Evolutionary conservation across 306 rosid species (phyloP), one percentile per base, ranked within the genome.

Genomic region (Rosa rugosa): DNA sequence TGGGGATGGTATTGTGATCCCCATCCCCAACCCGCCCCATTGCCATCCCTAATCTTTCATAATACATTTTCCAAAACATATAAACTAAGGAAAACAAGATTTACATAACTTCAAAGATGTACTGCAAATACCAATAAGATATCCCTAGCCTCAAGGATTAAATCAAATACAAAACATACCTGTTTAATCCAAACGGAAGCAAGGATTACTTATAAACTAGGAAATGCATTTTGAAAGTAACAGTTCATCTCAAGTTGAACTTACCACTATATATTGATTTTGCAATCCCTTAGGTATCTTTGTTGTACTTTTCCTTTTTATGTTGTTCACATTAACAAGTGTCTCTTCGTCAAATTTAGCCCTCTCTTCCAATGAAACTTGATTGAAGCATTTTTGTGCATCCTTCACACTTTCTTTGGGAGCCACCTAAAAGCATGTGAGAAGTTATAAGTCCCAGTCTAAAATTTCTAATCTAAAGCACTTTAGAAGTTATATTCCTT

Each of bases 321-420:
- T 82, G 81, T 84, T 93, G 82, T 91, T 93, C 49, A 93, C 92
- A 79, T 91, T 91, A 77, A 93, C 90, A 23, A 93, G 89, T 1
- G 98, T 93, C 83, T 93, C 97, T 77, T 93, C 96, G 80, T 93
- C 96, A 80, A 93, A 93, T 76, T 93, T 93, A 10, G 95, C 98
- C 22, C 97, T 87, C 74, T 93, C 98, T 85, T 93, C 98, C 79
- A 88, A 88, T 65, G 97, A 91, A 87, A 93, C 88, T 87, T 90
- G 92, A 83, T 93, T 91, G 86, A 90, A 93, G 64, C 87, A 95
- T 77, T 88, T 91, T 85, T 91, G 97, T 36, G 93, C 93, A 54
- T 50, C 16, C 54, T 1, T 5, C 5, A 50, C 17, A 50, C 5
- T 50, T 5, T 14, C 6, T 50, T 3, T 14, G 54, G 5, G 4